These are phyloP conservation scores for Pezicula neosporulosa DNA, from an alignment of 2,329 filamentous ascomycete species.

Conservation along the genomic window DNA sequence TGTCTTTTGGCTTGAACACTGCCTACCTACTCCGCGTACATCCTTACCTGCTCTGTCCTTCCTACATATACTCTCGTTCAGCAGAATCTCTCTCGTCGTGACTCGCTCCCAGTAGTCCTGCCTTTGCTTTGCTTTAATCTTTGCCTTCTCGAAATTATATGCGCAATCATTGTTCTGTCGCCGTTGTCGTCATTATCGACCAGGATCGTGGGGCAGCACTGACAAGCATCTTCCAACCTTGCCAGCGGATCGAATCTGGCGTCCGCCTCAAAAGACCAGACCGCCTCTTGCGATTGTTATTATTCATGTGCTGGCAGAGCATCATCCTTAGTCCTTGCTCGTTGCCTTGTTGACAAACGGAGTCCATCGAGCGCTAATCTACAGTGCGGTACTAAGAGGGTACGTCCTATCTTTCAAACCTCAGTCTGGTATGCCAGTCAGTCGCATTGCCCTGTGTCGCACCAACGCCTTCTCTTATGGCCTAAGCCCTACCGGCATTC, in stretches of 20 bases:
- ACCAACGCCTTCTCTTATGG: slow-evolving; percentile 3
- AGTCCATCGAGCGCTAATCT: not conserved
- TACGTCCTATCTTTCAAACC: slow-evolving; percentile 7
- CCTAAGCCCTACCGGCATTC: slow-evolving; percentile 13
- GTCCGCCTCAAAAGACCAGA: not conserved
- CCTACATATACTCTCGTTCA: not conserved
- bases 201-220: not conserved
- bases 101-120: not conserved
- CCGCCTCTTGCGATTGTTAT: slow-evolving; percentile 2
- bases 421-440: slow-evolving; percentile 2
- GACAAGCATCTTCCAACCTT: not conserved
- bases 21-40: not conserved
- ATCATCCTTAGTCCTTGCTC: slow-evolving; percentile 10
- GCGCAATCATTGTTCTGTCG: not conserved
- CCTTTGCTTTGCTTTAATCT: not conserved
- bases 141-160: not conserved
- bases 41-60: not conserved
- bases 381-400: slow-evolving; percentile 2
- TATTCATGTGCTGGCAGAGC: slow-evolving; percentile 13
- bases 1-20: not conserved
- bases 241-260: not conserved
- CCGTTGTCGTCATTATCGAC: not conserved
- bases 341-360: slow-evolving; percentile 7
- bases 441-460: slow-evolving; percentile 3
- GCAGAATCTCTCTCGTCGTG: not conserved